These are phyloP conservation scores for Rubia peregrina DNA, from an alignment of 305 asterid species.

Conservation along the genomic window DNA sequence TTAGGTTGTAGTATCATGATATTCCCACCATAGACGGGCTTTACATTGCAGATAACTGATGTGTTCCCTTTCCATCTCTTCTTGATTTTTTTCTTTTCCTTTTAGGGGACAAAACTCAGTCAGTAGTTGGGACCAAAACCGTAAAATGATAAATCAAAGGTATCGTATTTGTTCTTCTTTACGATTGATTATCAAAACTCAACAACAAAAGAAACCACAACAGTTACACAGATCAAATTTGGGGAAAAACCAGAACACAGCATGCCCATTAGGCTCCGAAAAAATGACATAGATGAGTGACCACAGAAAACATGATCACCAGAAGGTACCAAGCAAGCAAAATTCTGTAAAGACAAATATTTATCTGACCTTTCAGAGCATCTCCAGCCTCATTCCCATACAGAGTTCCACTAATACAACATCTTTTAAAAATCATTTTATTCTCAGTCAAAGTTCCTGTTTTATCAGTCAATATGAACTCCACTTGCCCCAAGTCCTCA, in stretches of 20 bases:
- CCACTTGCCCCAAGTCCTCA: conserved; percentile 99
- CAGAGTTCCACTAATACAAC: conserved; percentile 72
- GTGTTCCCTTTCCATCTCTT: too few species aligned
- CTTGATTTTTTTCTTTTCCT: background rate
- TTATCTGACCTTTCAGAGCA: conserved; percentile 61
- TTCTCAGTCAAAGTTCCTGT: conserved; percentile 98
- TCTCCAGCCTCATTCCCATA: conserved; percentile 84
- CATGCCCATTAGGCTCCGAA: background rate
- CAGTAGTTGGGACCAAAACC: background rate
- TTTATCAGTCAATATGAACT: conserved; percentile 94
- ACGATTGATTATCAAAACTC: background rate
- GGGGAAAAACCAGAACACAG: background rate
- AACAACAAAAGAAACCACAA: background rate
- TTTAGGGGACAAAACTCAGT: background rate
- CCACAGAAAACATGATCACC: background rate
- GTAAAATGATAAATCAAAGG: background rate
- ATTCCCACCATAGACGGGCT: background rate
- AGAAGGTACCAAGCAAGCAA: conserved; percentile 1
- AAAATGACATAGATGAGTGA: background rate
- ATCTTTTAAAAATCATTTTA: conserved; percentile 86
- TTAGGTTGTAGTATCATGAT: background rate
- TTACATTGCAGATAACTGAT: background rate
- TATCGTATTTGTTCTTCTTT: background rate
- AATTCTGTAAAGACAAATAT: conserved; percentile 8
- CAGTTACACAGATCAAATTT: background rate